Evolutionary conservation across 2,329 filamentous ascomycete species (phyloP).

Genomic region (Claviceps sorghi): DNA sequence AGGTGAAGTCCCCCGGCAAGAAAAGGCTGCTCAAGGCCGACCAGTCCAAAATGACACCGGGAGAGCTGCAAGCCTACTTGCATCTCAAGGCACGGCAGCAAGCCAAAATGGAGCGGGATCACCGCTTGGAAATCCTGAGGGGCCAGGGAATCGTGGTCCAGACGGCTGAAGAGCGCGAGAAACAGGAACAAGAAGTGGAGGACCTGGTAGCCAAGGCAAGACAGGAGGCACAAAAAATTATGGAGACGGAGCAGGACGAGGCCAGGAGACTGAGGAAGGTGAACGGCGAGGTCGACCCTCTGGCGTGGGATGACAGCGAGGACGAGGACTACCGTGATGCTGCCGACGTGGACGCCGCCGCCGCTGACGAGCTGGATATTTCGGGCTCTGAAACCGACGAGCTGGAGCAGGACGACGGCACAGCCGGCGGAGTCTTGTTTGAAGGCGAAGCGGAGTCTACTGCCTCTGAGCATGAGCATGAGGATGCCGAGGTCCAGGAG

Average conservation of each 20-base stretch:
- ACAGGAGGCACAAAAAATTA: slow-evolving; percentile 59
- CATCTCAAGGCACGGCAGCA: slow-evolving; percentile 64
- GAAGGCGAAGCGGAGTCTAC: slow-evolving; percentile 27
- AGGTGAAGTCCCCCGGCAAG: slow-evolving; percentile 50
- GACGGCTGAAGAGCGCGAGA: slow-evolving; percentile 74
- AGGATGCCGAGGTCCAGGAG: slow-evolving; percentile 17
- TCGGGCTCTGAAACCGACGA: slow-evolving; percentile 31
- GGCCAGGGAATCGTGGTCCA: slow-evolving; percentile 70
- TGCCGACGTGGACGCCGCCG: slow-evolving; percentile 21
- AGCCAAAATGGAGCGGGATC: slow-evolving; percentile 60
- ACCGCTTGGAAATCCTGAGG: slow-evolving; percentile 60
- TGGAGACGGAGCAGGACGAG: slow-evolving; percentile 59
- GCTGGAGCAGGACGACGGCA: slow-evolving; percentile 17
- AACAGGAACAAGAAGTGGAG: slow-evolving; percentile 70
- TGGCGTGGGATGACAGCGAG: slow-evolving; percentile 43
- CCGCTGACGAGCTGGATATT: slow-evolving; percentile 25
- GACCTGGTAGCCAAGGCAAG: slow-evolving; percentile 77
- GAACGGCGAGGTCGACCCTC: slow-evolving; percentile 31
- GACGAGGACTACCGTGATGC: slow-evolving; percentile 35
- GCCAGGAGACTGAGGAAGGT: slow-evolving; percentile 48
- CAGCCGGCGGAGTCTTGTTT: slow-evolving; percentile 16
- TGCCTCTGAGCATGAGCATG: slow-evolving; percentile 9
- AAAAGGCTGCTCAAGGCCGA: slow-evolving; percentile 27
- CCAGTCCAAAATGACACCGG: slow-evolving; percentile 47
- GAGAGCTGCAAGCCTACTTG: slow-evolving; percentile 54